phyloP scores from a whole-genome alignment of 2,329 filamentous ascomycete species.

The Scedosporium dehoogii region DNA sequence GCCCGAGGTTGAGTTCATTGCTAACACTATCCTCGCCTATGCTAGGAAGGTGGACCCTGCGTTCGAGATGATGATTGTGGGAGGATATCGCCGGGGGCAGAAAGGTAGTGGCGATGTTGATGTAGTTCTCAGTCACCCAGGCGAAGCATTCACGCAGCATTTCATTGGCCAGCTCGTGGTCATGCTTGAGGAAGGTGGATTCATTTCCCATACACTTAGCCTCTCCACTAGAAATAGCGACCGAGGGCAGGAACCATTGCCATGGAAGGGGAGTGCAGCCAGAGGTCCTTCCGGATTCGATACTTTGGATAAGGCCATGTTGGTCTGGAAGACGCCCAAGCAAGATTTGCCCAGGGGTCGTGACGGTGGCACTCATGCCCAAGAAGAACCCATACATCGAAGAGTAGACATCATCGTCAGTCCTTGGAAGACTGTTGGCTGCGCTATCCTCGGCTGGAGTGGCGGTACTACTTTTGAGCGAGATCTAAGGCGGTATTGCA shows the following conservation, averaged over 20 bases:
- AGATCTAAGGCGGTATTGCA: constrained; percentile 73
- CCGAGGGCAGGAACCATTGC: constrained; percentile 53
- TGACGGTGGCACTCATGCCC: constrained; percentile 4
- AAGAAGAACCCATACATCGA: constrained; percentile 46
- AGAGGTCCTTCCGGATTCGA: constrained; percentile 59
- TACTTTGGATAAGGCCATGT: constrained; percentile 79
- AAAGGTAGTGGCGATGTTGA: constrained; percentile 70
- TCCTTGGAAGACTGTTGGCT: constrained; percentile 82
- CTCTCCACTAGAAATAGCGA: constrained; percentile 61
- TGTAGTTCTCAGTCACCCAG: constrained; percentile 69
- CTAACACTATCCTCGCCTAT: constrained; percentile 50
- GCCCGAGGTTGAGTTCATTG: constrained; percentile 62
- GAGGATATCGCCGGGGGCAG: constrained; percentile 76
- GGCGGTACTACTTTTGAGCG: constrained; percentile 84
- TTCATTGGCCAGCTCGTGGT: constrained; percentile 64
- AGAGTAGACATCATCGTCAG: constrained; percentile 87
- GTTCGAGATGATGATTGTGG: constrained; percentile 55
- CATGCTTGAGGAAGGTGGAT: constrained; percentile 56
- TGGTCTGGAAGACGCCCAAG: constrained; percentile 55
- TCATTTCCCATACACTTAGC: constrained; percentile 74
- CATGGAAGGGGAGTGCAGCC: constrained; percentile 35
- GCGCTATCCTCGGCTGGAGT: constrained; percentile 80
- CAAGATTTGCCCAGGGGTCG: constrained; percentile 31
- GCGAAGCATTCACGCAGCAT: constrained; percentile 56
- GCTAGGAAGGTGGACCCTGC: constrained; percentile 52